These are phyloP conservation scores for Ampelocalamus luodianensis DNA, from an alignment of 176 grass and related monocot genomes.

Conservation along the genomic window DNA sequence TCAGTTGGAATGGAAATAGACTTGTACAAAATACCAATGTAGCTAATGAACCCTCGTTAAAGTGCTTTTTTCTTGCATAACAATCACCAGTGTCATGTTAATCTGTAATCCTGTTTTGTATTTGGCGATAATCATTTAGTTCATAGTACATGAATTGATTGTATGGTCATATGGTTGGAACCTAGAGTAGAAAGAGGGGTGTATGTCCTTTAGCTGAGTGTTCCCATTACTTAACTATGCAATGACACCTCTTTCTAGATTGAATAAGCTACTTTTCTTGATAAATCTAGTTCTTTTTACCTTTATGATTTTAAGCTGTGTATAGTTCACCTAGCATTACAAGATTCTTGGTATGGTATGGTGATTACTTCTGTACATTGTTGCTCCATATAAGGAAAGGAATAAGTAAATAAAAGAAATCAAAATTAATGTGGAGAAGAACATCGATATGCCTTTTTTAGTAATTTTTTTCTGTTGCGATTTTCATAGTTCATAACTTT, in stretches of 20 bases:
- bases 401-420: conserved; percentile 1
- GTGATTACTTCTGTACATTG: neutral
- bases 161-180: conserved; percentile 9
- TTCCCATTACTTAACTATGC: neutral
- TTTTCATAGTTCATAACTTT: conserved; percentile 28
- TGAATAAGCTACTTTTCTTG: neutral
- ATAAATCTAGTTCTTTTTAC: neutral
- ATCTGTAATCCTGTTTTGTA: neutral
- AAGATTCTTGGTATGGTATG: neutral
- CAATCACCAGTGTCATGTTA: conserved; percentile 9
- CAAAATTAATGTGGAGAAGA: neutral
- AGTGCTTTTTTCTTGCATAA: neutral
- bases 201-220: neutral
- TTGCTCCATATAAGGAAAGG: neutral
- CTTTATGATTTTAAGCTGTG: neutral
- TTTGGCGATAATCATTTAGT: neutral
- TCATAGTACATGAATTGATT: neutral
- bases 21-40: neutral
- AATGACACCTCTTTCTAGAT: conserved; percentile 8
- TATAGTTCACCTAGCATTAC: neutral
- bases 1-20: conserved; percentile 6
- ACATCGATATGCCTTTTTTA: neutral
- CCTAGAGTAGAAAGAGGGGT: conserved; percentile 2
- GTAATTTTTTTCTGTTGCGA: neutral
- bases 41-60: neutral